phyloP scores from a whole-genome alignment of 768 basidiomycete species.

The Boletus speciosus region DNA sequence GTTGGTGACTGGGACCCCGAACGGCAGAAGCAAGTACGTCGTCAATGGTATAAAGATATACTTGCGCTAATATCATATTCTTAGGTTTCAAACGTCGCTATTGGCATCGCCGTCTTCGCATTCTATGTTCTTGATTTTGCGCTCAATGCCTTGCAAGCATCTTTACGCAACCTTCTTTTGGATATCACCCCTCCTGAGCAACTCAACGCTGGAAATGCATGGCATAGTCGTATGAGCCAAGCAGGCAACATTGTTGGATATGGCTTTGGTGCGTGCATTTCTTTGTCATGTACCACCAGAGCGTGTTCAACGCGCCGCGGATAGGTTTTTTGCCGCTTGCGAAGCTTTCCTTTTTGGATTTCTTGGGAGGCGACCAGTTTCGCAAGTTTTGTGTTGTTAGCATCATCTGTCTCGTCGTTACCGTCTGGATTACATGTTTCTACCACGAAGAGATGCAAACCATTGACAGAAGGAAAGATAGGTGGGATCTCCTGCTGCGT shows the following conservation, averaged over 20 bases:
- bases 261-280: slow-evolving; percentile 64
- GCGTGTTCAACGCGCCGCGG: slow-evolving; percentile 5
- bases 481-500: slow-evolving; percentile 27
- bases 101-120: slow-evolving; percentile 80
- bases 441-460: slow-evolving; percentile 79
- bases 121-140: slow-evolving; percentile 97
- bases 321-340: slow-evolving; percentile 87
- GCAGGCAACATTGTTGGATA: slow-evolving; percentile 96
- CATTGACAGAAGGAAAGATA: slow-evolving; percentile 42
- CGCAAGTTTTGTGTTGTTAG: slow-evolving; percentile 91
- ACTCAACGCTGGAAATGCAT: slow-evolving; percentile 92
- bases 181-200: slow-evolving; percentile 88
- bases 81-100: slow-evolving; percentile 68
- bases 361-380: slow-evolving; percentile 90
- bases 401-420: slow-evolving; percentile 70
- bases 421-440: slow-evolving; percentile 86
- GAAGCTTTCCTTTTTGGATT: slow-evolving; percentile 67
- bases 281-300: not conserved
- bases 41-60: not conserved
- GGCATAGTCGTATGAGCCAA: slow-evolving; percentile 95
- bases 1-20: slow-evolving; percentile 86
- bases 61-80: not conserved
- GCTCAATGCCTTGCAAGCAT: slow-evolving; percentile 93
- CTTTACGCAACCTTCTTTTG: slow-evolving; percentile 87
- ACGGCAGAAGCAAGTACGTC: slow-evolving; percentile 54